These are phyloP conservation scores for Diplocarpon mali DNA, from an alignment of 2,329 filamentous ascomycete genomes.

Conservation along the genomic window DNA sequence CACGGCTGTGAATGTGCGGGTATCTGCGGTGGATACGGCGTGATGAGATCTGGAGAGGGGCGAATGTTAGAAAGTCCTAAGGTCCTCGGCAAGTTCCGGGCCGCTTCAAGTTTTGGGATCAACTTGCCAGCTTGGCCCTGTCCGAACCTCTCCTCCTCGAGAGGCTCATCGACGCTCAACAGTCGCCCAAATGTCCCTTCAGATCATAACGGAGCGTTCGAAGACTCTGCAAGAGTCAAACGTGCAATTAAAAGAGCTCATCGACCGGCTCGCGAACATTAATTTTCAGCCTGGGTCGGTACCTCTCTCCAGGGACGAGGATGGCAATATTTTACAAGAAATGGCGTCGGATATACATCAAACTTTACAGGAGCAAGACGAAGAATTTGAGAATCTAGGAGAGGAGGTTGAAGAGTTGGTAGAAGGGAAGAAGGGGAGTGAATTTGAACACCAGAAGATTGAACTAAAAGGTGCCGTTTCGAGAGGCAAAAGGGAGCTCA, in stretches of 20 bases:
- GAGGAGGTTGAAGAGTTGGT: constrained; percentile 68
- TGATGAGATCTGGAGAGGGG: neutral
- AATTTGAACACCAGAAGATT: constrained; percentile 50
- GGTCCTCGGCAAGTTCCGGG: constrained; percentile 9
- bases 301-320: constrained; percentile 33
- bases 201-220: constrained; percentile 51
- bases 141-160: neutral
- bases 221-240: constrained; percentile 50
- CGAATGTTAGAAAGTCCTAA: constrained; percentile 7
- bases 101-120: neutral
- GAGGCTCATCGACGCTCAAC: neutral
- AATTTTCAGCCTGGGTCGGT: constrained; percentile 48
- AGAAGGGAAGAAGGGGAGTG: constrained; percentile 37
- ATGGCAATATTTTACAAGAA: constrained; percentile 51
- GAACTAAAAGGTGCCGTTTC: constrained; percentile 56
- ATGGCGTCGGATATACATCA: constrained; percentile 72
- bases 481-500: constrained; percentile 59
- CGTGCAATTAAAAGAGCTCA: constrained; percentile 45
- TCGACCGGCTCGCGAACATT: constrained; percentile 46
- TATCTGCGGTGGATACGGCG: neutral
- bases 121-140: constrained; percentile 5
- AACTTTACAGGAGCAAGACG: constrained; percentile 64
- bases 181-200: constrained; percentile 38
- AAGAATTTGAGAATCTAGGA: constrained; percentile 68
- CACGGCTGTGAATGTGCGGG: no score